Conservation (phyloP, 495 filamentous ascomycete species). For the Aspergillus carlsbadensis region DNA sequence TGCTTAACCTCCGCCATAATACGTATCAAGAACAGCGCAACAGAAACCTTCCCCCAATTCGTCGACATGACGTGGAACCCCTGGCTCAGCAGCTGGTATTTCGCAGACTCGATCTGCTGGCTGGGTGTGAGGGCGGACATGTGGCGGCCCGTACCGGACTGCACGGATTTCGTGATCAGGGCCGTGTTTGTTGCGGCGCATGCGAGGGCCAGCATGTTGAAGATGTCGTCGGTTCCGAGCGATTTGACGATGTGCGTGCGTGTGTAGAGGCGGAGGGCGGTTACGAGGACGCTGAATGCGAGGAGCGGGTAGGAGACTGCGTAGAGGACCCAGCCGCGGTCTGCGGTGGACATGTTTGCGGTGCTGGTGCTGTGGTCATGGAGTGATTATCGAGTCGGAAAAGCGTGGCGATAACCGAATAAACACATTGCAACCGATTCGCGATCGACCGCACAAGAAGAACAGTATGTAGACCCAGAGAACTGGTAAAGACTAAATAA, state of each 20-base stretch:
- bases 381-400: too few relatives aligned
- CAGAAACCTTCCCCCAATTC: slow-evolving; percentile 15
- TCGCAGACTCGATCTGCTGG: neutral
- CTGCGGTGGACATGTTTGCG: neutral
- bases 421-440: too few relatives aligned
- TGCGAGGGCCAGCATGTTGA: slow-evolving; percentile 8
- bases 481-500: too few relatives aligned
- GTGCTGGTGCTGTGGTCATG: too few relatives aligned
- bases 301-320: slow-evolving; percentile 8
- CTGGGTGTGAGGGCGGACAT: neutral
- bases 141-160: neutral
- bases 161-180: neutral
- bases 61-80: slow-evolving; percentile 18
- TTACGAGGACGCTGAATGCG: slow-evolving; percentile 1
- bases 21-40: slow-evolving; percentile 12
- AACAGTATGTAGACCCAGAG: too few relatives aligned
- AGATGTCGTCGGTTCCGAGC: slow-evolving; percentile 11
- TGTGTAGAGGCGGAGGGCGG: slow-evolving; percentile 1
- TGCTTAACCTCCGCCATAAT: slow-evolving; percentile 15
- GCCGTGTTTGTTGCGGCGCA: slow-evolving; percentile 9
- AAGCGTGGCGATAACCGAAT: too few relatives aligned
- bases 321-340: slow-evolving; percentile 10
- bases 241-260: slow-evolving; percentile 7
- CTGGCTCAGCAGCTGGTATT: slow-evolving; percentile 11
- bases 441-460: too few relatives aligned